These are phyloP conservation scores for Pulveroboletus ravenelii DNA, from an alignment of 768 basidiomycete species.

Conservation along the genomic window DNA sequence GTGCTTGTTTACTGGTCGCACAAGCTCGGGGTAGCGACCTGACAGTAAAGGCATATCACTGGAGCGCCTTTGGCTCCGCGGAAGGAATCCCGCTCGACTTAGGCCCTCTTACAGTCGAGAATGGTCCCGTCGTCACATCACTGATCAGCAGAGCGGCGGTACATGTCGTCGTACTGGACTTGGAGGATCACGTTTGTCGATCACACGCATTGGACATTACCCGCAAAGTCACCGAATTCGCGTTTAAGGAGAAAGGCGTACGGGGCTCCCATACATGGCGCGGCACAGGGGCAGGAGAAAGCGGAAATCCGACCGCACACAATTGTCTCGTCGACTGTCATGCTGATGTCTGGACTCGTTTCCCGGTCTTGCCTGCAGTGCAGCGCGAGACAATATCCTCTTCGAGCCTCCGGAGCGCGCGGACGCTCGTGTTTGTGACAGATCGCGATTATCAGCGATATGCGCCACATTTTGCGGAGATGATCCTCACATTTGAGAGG, in stretches of 20 bases:
- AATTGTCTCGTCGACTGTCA: conserved; percentile 53
- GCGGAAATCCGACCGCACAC: conserved; percentile 28
- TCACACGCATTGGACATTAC: conserved; percentile 53
- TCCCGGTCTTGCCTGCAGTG: conserved; percentile 52
- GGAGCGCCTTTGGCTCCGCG: conserved; percentile 53
- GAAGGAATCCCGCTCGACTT: conserved; percentile 37
- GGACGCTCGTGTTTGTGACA: conserved; percentile 35
- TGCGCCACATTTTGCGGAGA: conserved; percentile 38
- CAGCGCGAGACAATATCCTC: conserved; percentile 40
- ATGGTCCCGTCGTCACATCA: conserved; percentile 38
- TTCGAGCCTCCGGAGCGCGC: too few species aligned
- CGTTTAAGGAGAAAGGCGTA: conserved; percentile 44
- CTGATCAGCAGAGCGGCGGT: conserved; percentile 38
- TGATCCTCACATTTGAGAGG: conserved; percentile 45
- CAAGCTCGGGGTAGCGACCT: too few species aligned
- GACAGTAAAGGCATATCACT: conserved; percentile 44
- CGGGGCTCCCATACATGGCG: conserved; percentile 6
- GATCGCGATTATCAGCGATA: conserved; percentile 34
- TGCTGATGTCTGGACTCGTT: conserved; percentile 55
- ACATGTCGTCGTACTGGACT: conserved; percentile 43
- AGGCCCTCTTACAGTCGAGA: conserved; percentile 15
- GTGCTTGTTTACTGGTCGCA: conserved; percentile 3
- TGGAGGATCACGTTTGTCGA: conserved; percentile 26
- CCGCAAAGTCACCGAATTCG: conserved; percentile 52
- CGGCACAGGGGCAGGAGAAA: too few species aligned